Evolutionary conservation across 129 eudicot genomes (phyloP).

Genomic region (Deinandra increscens): DNA sequence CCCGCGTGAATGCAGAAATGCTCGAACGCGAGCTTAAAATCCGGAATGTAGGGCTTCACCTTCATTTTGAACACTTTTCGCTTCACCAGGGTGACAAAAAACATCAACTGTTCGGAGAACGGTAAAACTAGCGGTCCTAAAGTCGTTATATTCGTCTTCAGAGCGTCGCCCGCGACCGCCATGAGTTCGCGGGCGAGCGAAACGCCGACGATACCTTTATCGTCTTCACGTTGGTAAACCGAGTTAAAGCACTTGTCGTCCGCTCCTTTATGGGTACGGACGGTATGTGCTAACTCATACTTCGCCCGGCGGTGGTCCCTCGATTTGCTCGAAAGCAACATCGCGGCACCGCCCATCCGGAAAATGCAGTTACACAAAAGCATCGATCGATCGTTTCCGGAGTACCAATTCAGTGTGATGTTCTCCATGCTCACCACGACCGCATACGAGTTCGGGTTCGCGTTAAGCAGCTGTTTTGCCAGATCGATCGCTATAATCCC

Average conservation of each 20-base stretch:
- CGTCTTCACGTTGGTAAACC: slow-evolving; percentile 5
- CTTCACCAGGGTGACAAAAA: neutral
- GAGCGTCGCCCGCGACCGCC: neutral
- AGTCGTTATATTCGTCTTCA: slow-evolving; percentile 3
- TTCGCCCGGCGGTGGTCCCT: neutral
- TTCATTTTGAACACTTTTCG: slow-evolving; percentile 14
- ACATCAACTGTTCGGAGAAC: slow-evolving; percentile 12
- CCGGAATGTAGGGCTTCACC: slow-evolving; percentile 3
- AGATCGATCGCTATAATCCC: neutral
- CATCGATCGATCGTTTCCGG: neutral
- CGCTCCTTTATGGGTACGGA: neutral
- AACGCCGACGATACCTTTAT: neutral
- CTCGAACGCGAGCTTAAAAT: slow-evolving; percentile 12
- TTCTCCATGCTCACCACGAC: neutral
- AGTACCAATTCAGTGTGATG: slow-evolving; percentile 1
- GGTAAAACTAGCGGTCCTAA: neutral
- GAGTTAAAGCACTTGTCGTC: slow-evolving; percentile 2
- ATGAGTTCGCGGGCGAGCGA: slow-evolving; percentile 9
- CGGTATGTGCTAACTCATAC: neutral
- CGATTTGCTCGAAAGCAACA: neutral
- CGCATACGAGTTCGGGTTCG: neutral
- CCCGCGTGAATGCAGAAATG: slow-evolving; percentile 2
- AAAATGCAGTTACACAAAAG: slow-evolving; percentile 4
- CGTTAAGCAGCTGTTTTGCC: neutral
- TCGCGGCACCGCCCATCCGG: slow-evolving; percentile 2